Percentiles rank a stretch among this genome's conserved stretches.
Conservation (phyloP, 768 basidiomycete genomes). For the Mycena galopus region DNA sequence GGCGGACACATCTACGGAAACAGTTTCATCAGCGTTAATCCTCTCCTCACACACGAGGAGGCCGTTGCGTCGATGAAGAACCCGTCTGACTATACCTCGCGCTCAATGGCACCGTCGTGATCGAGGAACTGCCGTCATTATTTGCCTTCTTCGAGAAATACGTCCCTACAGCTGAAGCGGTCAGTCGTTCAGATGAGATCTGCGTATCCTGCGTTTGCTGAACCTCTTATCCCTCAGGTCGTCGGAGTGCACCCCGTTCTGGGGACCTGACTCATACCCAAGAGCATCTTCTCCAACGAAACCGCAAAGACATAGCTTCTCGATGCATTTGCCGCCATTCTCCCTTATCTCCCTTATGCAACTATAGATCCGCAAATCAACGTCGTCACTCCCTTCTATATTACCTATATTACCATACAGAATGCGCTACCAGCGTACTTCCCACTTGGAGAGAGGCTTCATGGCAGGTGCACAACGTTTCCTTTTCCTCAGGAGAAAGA, state of each 20-base stretch:
- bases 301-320: constrained; percentile 34
- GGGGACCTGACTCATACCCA: constrained; percentile 44
- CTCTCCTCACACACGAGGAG: constrained; percentile 40
- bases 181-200: constrained; percentile 15
- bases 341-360: constrained; percentile 39
- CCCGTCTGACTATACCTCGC: constrained; percentile 42
- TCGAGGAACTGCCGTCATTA: constrained; percentile 48
- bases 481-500: constrained; percentile 11
- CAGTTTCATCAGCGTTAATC: constrained; percentile 46
- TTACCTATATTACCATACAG: constrained; percentile 28
- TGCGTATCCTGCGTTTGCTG: not conserved
- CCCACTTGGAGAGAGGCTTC: constrained; percentile 38
- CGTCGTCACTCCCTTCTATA: constrained; percentile 25
- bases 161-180: constrained; percentile 42
- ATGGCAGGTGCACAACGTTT: constrained; percentile 36
- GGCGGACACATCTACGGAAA: constrained; percentile 49
- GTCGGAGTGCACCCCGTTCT: constrained; percentile 27
- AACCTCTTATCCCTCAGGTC: constrained; percentile 14
- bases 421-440: constrained; percentile 27
- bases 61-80: constrained; percentile 44
- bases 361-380: constrained; percentile 24
- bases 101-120: constrained; percentile 42
- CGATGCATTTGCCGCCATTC: constrained; percentile 18
- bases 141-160: constrained; percentile 48
- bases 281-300: constrained; percentile 40